These are phyloP conservation scores for Pinus albicaulis DNA, from an alignment of 75 land plant genomes.

Conservation along the genomic window DNA sequence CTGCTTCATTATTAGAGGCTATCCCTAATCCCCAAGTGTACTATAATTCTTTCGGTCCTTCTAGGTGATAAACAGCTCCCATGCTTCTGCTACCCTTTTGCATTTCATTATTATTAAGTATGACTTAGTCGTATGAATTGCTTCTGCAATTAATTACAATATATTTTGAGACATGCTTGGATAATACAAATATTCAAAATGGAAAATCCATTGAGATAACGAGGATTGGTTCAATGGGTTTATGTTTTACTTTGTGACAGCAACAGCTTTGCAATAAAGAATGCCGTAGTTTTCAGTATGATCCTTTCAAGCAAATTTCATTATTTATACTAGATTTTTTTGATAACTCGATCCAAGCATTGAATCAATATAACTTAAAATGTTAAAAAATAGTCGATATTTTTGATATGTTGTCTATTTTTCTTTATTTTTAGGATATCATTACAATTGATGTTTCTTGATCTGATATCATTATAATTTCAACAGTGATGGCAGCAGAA, in stretches of 20 bases:
- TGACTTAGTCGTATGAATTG: too few species aligned
- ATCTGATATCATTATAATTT: background rate
- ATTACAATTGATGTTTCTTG: background rate
- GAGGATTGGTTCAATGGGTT: background rate
- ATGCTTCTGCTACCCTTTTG: too few species aligned
- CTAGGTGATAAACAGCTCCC: too few species aligned
- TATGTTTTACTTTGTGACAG: background rate
- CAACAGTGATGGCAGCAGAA: conserved; percentile 98
- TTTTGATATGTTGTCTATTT: background rate
- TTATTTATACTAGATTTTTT: background rate
- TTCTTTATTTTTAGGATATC: background rate
- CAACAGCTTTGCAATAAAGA: too few species aligned
- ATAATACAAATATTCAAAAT: too few species aligned
- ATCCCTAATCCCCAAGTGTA: too few species aligned
- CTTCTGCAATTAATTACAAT: too few species aligned
- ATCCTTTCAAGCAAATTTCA: background rate
- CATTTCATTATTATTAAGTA: too few species aligned
- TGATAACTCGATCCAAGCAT: background rate
- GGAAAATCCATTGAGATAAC: background rate
- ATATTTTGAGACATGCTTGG: too few species aligned
- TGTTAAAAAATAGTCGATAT: background rate
- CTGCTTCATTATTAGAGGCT: too few species aligned
- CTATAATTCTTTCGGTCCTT: too few species aligned
- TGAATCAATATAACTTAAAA: background rate
- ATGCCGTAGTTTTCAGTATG: too few species aligned